Evolutionary conservation across 257 asterid species (phyloP).

Genomic region (Solanum lycopersicoides): DNA sequence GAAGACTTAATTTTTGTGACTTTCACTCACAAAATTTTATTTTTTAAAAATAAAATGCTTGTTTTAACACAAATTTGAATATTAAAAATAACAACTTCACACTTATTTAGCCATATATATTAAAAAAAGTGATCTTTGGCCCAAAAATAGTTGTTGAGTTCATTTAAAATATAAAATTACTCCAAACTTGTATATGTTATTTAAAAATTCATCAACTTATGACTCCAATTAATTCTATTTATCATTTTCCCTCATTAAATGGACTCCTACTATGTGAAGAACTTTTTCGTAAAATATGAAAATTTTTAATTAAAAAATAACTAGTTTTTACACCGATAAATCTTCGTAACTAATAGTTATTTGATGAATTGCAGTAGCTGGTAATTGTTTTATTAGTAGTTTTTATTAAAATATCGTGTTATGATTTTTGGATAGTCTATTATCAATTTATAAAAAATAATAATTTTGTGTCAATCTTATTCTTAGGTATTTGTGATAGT

Average conservation of each 20-base stretch:
- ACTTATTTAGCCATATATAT: background rate
- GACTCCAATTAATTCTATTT: background rate
- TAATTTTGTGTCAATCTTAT: too few species aligned
- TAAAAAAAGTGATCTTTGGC: background rate
- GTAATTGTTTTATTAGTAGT: too few species aligned
- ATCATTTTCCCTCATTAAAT: background rate
- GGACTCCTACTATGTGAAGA: background rate
- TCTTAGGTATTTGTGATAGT: too few species aligned
- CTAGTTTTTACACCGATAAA: background rate
- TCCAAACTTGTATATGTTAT: background rate
- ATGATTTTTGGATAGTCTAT: too few species aligned
- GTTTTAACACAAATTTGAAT: background rate
- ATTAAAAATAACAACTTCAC: background rate
- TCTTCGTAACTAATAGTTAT: background rate
- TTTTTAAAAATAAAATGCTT: background rate
- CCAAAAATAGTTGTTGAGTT: background rate
- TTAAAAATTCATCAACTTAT: background rate
- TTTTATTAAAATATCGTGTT: too few species aligned
- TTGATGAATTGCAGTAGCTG: background rate
- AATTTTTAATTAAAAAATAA: too few species aligned
- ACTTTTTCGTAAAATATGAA: background rate
- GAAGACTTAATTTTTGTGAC: background rate
- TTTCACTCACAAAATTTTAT: background rate
- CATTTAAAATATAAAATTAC: background rate
- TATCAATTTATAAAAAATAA: too few species aligned